Evolutionary conservation across 2,329 filamentous ascomycete genomes (phyloP).

Genomic region (Cladosporium austrohemisphaericum): DNA sequence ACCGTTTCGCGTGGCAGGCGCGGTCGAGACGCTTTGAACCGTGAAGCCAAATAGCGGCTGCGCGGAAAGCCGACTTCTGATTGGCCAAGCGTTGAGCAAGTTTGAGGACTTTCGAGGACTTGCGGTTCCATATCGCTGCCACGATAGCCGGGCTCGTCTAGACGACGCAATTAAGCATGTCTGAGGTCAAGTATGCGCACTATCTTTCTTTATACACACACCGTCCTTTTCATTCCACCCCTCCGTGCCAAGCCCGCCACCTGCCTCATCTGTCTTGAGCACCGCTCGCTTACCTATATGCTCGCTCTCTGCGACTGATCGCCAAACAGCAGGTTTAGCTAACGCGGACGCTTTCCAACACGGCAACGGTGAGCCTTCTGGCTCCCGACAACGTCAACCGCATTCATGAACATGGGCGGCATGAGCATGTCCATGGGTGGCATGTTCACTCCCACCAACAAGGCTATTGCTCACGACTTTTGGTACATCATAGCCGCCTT

Average conservation of each 20-base stretch:
- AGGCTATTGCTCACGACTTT: slow-evolving; percentile 25
- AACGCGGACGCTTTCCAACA: neutral
- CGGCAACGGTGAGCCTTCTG: neutral
- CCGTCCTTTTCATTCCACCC: neutral
- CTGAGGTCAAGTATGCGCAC: slow-evolving; percentile 7
- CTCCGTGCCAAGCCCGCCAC: slow-evolving; percentile 5
- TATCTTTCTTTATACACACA: neutral
- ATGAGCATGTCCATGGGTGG: slow-evolving; percentile 29
- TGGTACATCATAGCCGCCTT: slow-evolving; percentile 30
- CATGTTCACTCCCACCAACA: slow-evolving; percentile 25
- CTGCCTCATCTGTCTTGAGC: neutral
- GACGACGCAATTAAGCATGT: neutral
- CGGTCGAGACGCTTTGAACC: neutral
- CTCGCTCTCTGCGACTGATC: neutral
- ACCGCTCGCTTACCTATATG: slow-evolving; percentile 9
- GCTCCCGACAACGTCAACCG: slow-evolving; percentile 9
- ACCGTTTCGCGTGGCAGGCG: neutral
- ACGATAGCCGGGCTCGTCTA: no score
- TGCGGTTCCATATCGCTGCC: no score
- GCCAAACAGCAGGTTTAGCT: no score
- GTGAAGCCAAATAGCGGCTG: neutral
- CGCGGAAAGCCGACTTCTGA: no score
- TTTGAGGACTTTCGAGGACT: no score
- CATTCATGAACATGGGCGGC: slow-evolving; percentile 23
- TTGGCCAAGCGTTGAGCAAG: slow-evolving; percentile 8